phyloP scores from a whole-genome alignment of 371 early-diverging fungal species.

The Basidiobolus meristosporus region DNA sequence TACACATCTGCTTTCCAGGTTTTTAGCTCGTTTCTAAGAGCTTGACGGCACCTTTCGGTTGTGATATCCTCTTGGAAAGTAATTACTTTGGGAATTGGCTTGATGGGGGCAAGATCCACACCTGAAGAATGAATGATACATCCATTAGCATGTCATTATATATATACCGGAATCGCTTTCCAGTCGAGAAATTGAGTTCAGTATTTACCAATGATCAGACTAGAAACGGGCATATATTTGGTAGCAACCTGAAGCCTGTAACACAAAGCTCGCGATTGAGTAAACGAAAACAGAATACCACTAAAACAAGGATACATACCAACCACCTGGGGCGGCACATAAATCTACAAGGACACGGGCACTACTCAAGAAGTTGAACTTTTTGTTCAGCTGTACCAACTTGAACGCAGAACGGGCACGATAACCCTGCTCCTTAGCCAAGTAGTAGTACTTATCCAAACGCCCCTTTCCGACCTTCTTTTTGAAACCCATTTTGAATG shows the following conservation, averaged over 20 bases:
- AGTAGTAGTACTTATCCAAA: slow-evolving; percentile 99
- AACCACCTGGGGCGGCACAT: slow-evolving; percentile 99
- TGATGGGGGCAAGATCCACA: slow-evolving; percentile 96
- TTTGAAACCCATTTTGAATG: slow-evolving; percentile 19
- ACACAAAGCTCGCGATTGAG: background rate
- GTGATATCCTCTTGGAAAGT: slow-evolving; percentile 97
- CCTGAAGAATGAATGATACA: slow-evolving; percentile 22
- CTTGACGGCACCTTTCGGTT: slow-evolving; percentile 76
- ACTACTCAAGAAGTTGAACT: slow-evolving; percentile 89
- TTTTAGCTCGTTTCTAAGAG: slow-evolving; percentile 76
- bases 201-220: slow-evolving; percentile 69
- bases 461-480: slow-evolving; percentile 76
- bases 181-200: background rate
- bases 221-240: slow-evolving; percentile 90
- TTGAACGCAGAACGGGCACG: slow-evolving; percentile 99
- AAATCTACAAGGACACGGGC: slow-evolving; percentile 91
- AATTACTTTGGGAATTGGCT: slow-evolving; percentile 90
- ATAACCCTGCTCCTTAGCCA: slow-evolving; percentile 99
- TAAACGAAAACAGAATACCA: background rate
- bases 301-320: slow-evolving; percentile 27
- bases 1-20: slow-evolving; percentile 98
- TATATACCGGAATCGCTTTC: background rate
- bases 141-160: background rate
- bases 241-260: slow-evolving; percentile 78
- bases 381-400: slow-evolving; percentile 98